phyloP scores from a whole-genome alignment of 495 filamentous ascomycete genomes.

The Trichoderma erinaceum region DNA sequence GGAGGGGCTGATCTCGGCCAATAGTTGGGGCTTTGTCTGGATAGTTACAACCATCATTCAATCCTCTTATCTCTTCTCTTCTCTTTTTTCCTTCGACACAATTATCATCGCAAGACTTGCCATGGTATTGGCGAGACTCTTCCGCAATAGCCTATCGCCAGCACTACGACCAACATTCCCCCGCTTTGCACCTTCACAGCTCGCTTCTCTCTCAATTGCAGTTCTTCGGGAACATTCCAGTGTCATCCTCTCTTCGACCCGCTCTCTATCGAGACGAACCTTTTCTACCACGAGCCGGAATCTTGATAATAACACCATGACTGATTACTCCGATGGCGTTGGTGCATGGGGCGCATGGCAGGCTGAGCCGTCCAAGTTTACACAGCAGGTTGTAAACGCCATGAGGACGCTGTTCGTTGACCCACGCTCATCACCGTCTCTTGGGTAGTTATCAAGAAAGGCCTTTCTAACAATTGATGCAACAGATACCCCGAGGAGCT shows the following conservation, averaged over 20 bases:
- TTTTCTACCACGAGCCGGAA: background rate
- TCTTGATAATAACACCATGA: background rate
- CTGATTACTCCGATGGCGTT: slow-evolving; percentile 1
- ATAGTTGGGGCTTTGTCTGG: background rate
- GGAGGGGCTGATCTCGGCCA: background rate
- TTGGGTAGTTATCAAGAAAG: background rate
- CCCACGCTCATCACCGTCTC: slow-evolving; percentile 9
- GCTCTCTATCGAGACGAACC: background rate
- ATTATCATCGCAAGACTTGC: background rate
- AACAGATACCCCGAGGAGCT: slow-evolving; percentile 79
- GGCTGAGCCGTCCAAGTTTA: slow-evolving; percentile 49
- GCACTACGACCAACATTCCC: background rate
- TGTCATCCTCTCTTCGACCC: background rate
- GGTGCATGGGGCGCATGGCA: slow-evolving; percentile 17
- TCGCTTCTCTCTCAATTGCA: background rate
- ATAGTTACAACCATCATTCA: background rate
- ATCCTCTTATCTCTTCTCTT: background rate
- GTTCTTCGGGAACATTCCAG: background rate
- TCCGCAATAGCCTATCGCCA: background rate
- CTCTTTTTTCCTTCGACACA: background rate
- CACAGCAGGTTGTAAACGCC: slow-evolving; percentile 68
- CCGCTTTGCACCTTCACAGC: background rate
- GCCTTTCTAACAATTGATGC: background rate
- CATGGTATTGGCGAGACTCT: background rate
- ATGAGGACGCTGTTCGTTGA: slow-evolving; percentile 72